phyloP scores from a whole-genome alignment of 345 rosid species.

The Gossypium herbaceum region DNA sequence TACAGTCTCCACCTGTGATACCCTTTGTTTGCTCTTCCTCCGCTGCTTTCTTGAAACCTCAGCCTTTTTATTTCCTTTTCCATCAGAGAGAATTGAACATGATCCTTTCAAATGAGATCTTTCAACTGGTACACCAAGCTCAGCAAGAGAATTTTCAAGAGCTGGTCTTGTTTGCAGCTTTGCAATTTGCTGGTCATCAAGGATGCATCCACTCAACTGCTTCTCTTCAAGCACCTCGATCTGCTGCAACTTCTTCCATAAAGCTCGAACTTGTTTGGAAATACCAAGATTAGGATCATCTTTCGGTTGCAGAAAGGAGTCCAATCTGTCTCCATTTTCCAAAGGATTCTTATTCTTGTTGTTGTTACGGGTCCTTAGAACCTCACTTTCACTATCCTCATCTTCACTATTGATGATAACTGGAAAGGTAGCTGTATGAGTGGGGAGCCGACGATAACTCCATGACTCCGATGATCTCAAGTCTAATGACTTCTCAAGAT shows the following conservation, averaged over 20 bases:
- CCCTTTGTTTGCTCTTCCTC: conserved; percentile 59
- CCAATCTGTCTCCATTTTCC: conserved; percentile 34
- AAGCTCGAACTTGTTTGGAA: conserved; percentile 67
- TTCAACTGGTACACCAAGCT: conserved; percentile 64
- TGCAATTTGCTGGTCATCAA: conserved; percentile 90
- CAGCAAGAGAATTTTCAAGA: conserved; percentile 66
- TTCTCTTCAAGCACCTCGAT: conserved; percentile 88
- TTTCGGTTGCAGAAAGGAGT: conserved; percentile 57
- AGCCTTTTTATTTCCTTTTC: conserved; percentile 50
- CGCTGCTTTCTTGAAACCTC: conserved; percentile 55
- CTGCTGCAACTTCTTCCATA: conserved; percentile 88
- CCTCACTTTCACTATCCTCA: conserved; percentile 63
- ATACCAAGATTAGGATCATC: conserved; percentile 46
- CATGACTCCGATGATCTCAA: conserved; percentile 80
- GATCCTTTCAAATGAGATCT: conserved; percentile 30
- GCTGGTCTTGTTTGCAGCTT: conserved; percentile 67
- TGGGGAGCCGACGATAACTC: conserved; percentile 83
- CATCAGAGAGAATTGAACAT: conserved; percentile 39
- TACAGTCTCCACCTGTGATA: conserved; percentile 34
- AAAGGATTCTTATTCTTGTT: conserved; percentile 27
- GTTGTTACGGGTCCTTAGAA: conserved; percentile 57
- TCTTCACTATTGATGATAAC: conserved; percentile 74
- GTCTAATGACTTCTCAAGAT: conserved; percentile 76
- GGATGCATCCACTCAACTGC: conserved; percentile 60
- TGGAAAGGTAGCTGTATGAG: conserved; percentile 82